These are phyloP conservation scores for Salvia splendens DNA, from an alignment of 257 asterid species.

Conservation along the genomic window DNA sequence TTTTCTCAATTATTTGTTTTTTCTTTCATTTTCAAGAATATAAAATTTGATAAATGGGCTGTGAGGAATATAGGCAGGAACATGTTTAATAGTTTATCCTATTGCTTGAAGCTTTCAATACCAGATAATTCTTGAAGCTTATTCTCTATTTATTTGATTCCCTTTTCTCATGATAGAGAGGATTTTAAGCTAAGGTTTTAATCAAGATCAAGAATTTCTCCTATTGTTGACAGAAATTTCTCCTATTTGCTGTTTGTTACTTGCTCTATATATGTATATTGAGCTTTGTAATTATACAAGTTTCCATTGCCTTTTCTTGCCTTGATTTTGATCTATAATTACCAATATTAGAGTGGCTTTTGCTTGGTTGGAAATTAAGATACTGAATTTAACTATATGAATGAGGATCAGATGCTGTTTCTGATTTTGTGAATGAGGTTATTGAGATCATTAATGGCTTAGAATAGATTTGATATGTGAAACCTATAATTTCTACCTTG, in stretches of 20 bases:
- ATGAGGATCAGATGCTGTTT: constrained; percentile 22
- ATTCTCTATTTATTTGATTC: constrained; percentile 10
- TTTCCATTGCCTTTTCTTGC: constrained; percentile 2
- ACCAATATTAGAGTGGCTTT: neutral
- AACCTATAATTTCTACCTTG: constrained; percentile 10
- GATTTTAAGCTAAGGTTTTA: constrained; percentile 14
- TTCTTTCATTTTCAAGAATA: constrained; percentile 29
- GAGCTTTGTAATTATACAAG: neutral
- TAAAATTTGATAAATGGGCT: constrained; percentile 1
- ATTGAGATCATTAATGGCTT: constrained; percentile 3
- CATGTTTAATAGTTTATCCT: constrained; percentile 7
- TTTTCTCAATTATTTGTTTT: neutral
- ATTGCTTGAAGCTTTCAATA: constrained; percentile 13
- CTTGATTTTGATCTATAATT: constrained; percentile 7
- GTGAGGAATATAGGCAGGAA: constrained; percentile 18
- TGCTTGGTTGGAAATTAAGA: constrained; percentile 7
- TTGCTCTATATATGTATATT: neutral
- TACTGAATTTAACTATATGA: constrained; percentile 23
- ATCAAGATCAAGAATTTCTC: constrained; percentile 10
- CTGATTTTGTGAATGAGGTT: constrained; percentile 23
- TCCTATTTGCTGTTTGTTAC: constrained; percentile 9
- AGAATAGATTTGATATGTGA: constrained; percentile 17
- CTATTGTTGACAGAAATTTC: constrained; percentile 2
- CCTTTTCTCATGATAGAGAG: neutral
- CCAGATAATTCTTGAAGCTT: too few relatives aligned